Percentiles rank a stretch among this genome's conserved stretches.
These are phyloP conservation scores for Phytopythium litorale DNA, from an alignment of 352 stramenopile species.

Conservation along the genomic window DNA sequence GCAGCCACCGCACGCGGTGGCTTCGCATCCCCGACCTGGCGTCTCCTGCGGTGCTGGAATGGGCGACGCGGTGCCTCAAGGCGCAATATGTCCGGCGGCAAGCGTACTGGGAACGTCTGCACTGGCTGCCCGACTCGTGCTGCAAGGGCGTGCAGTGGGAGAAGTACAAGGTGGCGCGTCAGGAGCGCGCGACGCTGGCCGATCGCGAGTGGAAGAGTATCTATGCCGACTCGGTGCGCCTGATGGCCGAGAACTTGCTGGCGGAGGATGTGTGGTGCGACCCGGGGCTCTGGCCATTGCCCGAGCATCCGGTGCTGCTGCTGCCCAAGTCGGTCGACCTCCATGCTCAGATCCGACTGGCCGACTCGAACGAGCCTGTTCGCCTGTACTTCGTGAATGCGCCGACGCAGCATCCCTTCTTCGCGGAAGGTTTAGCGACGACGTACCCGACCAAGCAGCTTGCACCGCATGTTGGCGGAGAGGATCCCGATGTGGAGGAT, in stretches of 20 bases:
- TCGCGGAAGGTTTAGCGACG: conserved; percentile 12
- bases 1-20: not conserved
- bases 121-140: conserved; percentile 3
- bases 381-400: conserved; percentile 21
- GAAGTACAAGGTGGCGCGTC: conserved; percentile 7
- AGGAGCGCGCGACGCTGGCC: conserved; percentile 3
- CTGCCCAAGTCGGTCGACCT: conserved; percentile 7
- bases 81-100: conserved; percentile 1
- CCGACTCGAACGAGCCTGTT: conserved; percentile 6
- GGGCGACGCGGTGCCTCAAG: conserved; percentile 1
- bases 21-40: conserved; percentile 3
- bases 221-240: not conserved
- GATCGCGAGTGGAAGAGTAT: conserved; percentile 6
- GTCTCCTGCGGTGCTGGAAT: not conserved
- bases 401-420: conserved; percentile 16
- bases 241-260: conserved; percentile 5
- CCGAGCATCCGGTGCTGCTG: conserved; percentile 7
- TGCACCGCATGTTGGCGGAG: not conserved
- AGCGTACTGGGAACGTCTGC: conserved; percentile 7
- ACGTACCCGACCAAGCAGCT: conserved; percentile 14
- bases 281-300: conserved; percentile 5
- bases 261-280: conserved; percentile 7
- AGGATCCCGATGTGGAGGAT: not conserved
- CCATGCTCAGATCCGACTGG: conserved; percentile 4
- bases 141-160: conserved; percentile 9